These are phyloP conservation scores for Solanum lignicaule DNA, from an alignment of 257 asterid genomes.

Conservation along the genomic window DNA sequence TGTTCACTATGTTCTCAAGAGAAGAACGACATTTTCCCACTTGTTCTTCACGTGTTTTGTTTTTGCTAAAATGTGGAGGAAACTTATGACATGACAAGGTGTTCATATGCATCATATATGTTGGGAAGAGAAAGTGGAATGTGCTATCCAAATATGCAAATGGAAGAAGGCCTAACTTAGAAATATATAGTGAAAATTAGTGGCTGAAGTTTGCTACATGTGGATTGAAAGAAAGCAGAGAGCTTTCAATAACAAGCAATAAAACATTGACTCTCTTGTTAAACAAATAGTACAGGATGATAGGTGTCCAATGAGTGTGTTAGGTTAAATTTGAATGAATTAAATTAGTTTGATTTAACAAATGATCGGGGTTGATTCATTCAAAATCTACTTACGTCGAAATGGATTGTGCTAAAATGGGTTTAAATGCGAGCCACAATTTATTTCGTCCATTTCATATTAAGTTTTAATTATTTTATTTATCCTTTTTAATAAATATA, in stretches of 20 bases:
- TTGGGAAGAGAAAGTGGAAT: not conserved
- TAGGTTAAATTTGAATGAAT: rapidly evolving
- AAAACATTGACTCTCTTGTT: not conserved
- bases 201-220: not conserved
- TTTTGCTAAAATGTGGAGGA: not conserved
- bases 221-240: not conserved
- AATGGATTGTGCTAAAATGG: not conserved
- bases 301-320: not conserved
- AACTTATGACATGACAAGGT: not conserved
- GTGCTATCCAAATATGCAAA: not conserved
- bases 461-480: no score
- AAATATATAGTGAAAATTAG: not conserved
- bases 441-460: rapidly evolving
- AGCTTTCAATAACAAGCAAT: not conserved
- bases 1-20: not conserved
- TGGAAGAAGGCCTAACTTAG: not conserved
- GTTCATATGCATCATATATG: not conserved
- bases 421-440: not conserved
- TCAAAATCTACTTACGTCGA: not conserved
- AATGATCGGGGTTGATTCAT: not conserved
- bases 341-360: no score
- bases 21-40: not conserved
- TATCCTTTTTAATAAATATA: no score
- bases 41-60: not conserved
- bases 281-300: not conserved